Evolutionary conservation across 164 flowering plant genomes (phyloP), one percentile per base, ranked within the genome.

Genomic region (Magnolia sinica): DNA sequence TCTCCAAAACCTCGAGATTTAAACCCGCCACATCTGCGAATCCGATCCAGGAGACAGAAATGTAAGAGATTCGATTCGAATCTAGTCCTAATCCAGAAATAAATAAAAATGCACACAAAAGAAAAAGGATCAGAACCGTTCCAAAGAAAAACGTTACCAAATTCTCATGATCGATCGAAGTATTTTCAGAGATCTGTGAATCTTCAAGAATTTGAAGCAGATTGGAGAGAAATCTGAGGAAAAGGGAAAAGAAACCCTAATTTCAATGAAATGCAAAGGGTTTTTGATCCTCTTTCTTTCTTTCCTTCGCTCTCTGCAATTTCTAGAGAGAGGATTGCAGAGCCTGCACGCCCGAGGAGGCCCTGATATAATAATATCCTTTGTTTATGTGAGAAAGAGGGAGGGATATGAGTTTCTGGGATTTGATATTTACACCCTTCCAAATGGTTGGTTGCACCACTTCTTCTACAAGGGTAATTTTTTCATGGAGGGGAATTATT

Each of bases 341-440:
- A 9, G 72, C 68, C 72, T 75, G 78, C 75, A 71, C 78, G 72
- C 74, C 78, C 70, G 78, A 71, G 75, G 52, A 66, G 4, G 68
- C 68, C 64, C 50, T 65, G 50, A 72, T 52, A 61, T 63, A 27
- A 13, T 59, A 59, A 73, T 27, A 31, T 58, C 24, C 24, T 9
- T 73, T 50, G 11, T 52, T 8, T 52, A 24, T 24, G 24, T 24
- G 24, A 24, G 24, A 24, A 24, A 24, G 24, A 24, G 24, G 24
- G 24, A 24, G 24, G 24, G 24, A 24, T 24, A 24, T 24, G 24
- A 24, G 24, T 24, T 24, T 24, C 24, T 24, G 24, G 58, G 58
- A 52, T 52, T 52, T 52, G 58, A 52, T 52, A 52, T 13, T 8
- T 52, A 8, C 58, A 52, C 58, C 58, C 58, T 52, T 3, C 58